Conservation (phyloP, 106 monocot genomes). For the Phalaenopsis equestris region DNA sequence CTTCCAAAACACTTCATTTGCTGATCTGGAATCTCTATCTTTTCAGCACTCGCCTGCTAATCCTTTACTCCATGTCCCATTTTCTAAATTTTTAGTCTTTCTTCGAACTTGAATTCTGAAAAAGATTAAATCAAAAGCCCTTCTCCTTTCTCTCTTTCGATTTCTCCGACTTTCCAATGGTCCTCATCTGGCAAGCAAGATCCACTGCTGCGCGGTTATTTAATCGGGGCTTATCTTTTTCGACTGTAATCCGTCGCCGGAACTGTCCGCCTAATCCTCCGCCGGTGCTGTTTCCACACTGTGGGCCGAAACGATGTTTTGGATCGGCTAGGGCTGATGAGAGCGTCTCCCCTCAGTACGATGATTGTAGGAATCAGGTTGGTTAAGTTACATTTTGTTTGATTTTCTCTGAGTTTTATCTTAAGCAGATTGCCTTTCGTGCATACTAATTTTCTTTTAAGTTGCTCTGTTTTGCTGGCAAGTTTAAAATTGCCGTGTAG, state of each 20-base stretch:
- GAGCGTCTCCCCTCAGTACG: background rate
- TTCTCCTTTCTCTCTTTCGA: background rate
- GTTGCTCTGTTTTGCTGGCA: too few relatives aligned
- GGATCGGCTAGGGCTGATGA: constrained; percentile 5
- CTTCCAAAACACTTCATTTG: too few relatives aligned
- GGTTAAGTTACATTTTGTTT: background rate
- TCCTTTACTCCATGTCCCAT: background rate
- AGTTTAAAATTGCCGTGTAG: too few relatives aligned
- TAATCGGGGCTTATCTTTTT: background rate
- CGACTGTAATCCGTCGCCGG: background rate
- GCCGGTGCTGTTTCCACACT: background rate
- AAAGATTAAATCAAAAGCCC: too few relatives aligned
- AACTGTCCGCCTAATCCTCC: background rate
- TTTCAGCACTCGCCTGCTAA: too few relatives aligned
- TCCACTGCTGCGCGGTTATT: background rate
- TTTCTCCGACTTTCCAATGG: background rate
- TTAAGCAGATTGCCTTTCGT: background rate
- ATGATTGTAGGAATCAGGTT: constrained; percentile 10
- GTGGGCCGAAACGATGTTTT: background rate
- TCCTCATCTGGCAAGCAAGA: constrained; percentile 4
- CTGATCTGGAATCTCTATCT: too few relatives aligned
- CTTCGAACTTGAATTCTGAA: background rate
- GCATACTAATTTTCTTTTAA: too few relatives aligned
- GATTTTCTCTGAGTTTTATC: background rate
- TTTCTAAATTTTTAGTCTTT: background rate